Base-by-base conservation (phyloP, 805 yeast genomes). In the Metschnikowia hibisci region DNA sequence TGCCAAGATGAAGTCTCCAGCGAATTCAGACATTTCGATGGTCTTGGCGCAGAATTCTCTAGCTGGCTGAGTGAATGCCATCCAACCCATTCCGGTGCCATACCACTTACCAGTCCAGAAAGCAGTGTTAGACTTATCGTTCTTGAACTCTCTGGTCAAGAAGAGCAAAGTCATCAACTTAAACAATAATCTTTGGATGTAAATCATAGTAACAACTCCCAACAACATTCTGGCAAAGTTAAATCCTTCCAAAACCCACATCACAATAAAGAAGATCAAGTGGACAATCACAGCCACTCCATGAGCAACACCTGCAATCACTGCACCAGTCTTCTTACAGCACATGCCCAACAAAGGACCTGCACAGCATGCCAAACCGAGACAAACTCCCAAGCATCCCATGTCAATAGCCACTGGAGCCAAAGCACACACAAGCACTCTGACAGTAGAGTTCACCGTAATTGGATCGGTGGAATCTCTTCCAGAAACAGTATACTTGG, bases 51-150 rank as follows among this genome's bases (percentile, higher is more conserved):
- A 77, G 61, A 87, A 87, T 73, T 93, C 99, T 77, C 99, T 87
- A 41, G 86, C 62, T 50, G 99, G 99, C 73, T 91, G 98, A 27
- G 98, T 83, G 76, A 86, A 79, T 15, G 97, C 96, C 78, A 84
- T 81, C 80, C 83, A 81, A 47, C 98, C 99, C 67, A 91, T 71
- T 61, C 96, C 93, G 47, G 87, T 76, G 46, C 95, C 93, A 66
- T 90, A 89, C 99, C 99, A 93, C 70, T 89, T 90, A 77, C 99
- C 99, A 45, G 96, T 87, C 99, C 99, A 93, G 95, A 95, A 93
- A 23, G 99, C 98, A 56, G 95, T 85, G 73, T 93, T 93, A 29
- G 98, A 76, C 62, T 83, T 87, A 69, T 91, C 97, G 58, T 86
- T 87, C 82, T 88, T 88, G 76, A 89, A 89, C 73, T 93, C 99